Evolutionary conservation across 495 filamentous ascomycete species (phyloP).

Genomic region (Amorphotheca resinae): DNA sequence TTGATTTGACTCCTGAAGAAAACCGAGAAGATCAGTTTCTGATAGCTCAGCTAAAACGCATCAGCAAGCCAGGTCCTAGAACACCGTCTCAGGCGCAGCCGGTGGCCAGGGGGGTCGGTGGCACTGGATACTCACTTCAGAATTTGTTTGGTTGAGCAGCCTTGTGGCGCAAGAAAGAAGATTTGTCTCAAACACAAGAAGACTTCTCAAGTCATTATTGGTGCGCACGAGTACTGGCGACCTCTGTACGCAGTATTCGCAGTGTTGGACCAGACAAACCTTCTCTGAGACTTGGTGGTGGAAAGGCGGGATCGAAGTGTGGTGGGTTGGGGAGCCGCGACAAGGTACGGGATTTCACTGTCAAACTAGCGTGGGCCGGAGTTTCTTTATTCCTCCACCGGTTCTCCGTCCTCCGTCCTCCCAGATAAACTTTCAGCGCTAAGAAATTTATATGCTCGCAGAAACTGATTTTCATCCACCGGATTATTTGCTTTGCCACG

Average conservation of each 20-base stretch:
- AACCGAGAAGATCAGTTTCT: constrained; percentile 1
- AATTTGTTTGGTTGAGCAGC: constrained; percentile 12
- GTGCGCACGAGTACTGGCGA: constrained; percentile 5
- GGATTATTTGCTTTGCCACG: no score
- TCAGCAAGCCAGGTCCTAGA: background rate
- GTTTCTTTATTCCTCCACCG: no score
- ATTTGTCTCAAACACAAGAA: constrained; percentile 8
- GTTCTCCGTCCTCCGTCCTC: no score
- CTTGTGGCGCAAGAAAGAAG: constrained; percentile 14
- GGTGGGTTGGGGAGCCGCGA: background rate
- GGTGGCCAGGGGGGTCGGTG: background rate
- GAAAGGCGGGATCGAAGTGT: background rate
- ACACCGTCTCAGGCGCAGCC: constrained; percentile 2
- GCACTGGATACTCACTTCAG: constrained; percentile 11
- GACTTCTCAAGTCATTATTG: constrained; percentile 18
- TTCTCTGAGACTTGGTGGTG: background rate
- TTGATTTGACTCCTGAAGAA: constrained; percentile 3
- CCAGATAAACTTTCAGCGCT: no score
- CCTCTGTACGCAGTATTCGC: constrained; percentile 10
- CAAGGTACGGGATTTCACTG: background rate
- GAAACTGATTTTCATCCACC: no score
- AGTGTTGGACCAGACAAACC: background rate
- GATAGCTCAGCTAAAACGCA: background rate
- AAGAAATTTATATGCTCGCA: no score
- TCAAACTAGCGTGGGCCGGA: constrained; percentile 1